Base-by-base conservation (phyloP, 768 basidiomycete genomes). In the Leccinum sublutescens region DNA sequence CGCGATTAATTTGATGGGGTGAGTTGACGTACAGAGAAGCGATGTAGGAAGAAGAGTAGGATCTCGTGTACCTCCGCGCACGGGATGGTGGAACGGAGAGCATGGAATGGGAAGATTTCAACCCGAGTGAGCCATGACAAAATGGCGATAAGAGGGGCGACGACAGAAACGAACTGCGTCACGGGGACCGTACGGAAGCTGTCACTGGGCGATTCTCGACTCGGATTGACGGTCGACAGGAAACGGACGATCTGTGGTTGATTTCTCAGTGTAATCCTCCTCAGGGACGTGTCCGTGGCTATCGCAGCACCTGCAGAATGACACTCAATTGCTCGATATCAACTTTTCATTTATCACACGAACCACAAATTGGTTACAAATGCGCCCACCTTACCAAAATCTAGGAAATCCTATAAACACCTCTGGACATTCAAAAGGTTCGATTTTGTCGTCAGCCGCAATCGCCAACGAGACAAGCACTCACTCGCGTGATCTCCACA, bases 11-110 rank as follows among this genome's bases (percentile, higher is more conserved):
- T 66, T 73, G 65, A 70, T 56, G 65, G 60, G 17, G 29, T 57
- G 50, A 54, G 54, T 68, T 75, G 74, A 73, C 74, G 72, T 75
- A 75, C 66, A 75, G 74, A 67, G 72, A 73, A 73, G 74, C 55
- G 59, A 57, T 53, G 64, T 49, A 53, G 62, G 55, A 62, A 64
- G 63, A 64, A 64, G 60, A 56, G 48, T 59, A 59, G 58, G 64
- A 68, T 62, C 66, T 73, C 62, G 52, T 51, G 62, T 52, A 66
- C 57, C 61, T 62, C 68, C 65, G 67, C 57, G 57, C 58, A 60
- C 52, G 58, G 34, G 36, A 69, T 61, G 63, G 61, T 29, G 63
- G 62, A 54, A 64, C 54, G 64, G 60, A 40, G 61, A 50, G 50
- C 50, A 66, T 54, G 47, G 55, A 70, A 65, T 21, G 49, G 64